Conservation (phyloP, 1,139 yeast species). For the Hansenula lynferdii region DNA sequence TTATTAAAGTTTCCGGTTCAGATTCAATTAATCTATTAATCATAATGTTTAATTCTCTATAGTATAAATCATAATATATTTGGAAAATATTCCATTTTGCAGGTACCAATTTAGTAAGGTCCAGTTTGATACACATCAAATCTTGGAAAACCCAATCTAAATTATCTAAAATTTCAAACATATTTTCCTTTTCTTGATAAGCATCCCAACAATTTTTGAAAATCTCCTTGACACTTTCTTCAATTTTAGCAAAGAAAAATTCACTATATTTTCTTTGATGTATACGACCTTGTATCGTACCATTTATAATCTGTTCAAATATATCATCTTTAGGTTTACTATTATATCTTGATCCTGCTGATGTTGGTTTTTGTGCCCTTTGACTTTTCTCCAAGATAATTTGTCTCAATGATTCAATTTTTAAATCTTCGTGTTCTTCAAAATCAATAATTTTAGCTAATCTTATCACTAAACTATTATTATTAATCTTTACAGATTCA, state of each 20-base stretch:
- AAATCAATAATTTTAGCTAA: constrained; percentile 71
- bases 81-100: constrained; percentile 65
- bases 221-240: constrained; percentile 56
- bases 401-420: constrained; percentile 45
- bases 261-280: constrained; percentile 58
- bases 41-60: constrained; percentile 56
- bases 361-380: no score
- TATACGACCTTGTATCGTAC: constrained; percentile 37
- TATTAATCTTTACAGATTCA: constrained; percentile 66
- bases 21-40: constrained; percentile 57
- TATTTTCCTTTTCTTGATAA: constrained; percentile 40
- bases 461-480: constrained; percentile 63
- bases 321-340: no score
- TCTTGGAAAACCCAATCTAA: constrained; percentile 87
- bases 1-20: constrained; percentile 70
- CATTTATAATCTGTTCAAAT: constrained; percentile 31
- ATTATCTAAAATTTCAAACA: constrained; percentile 60
- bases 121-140: constrained; percentile 56
- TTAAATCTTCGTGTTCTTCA: constrained; percentile 77
- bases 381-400: constrained; percentile 21
- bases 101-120: constrained; percentile 59
- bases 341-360: no score
- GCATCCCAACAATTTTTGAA: constrained; percentile 63
- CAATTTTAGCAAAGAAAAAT: constrained; percentile 58
- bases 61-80: constrained; percentile 63